Conservation (phyloP, 2,329 filamentous ascomycete species). For the Xylaria sp. region DNA sequence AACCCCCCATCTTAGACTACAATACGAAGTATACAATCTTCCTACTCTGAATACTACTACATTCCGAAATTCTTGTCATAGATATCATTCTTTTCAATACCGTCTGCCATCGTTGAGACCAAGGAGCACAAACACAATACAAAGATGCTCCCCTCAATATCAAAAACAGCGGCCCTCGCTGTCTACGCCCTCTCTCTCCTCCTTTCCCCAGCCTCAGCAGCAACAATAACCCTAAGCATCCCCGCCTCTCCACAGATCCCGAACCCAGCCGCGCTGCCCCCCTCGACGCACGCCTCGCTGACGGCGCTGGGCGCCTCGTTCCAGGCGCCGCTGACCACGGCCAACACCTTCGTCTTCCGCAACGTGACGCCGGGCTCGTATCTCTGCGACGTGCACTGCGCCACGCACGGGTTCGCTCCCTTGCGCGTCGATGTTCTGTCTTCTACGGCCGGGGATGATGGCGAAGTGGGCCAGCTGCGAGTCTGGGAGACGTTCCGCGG, state of each 20-base stretch:
- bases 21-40: too few species aligned
- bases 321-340: conserved; percentile 71
- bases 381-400: conserved; percentile 81
- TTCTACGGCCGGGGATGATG: too few species aligned
- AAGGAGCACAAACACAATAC: neutral
- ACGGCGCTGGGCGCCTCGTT: conserved; percentile 54
- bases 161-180: conserved; percentile 45
- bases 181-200: conserved; percentile 51
- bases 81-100: too few species aligned
- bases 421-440: conserved; percentile 78
- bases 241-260: conserved; percentile 54
- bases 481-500: conserved; percentile 89
- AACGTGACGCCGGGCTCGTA: conserved; percentile 80
- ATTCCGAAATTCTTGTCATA: too few species aligned
- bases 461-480: conserved; percentile 42
- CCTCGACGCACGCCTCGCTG: conserved; percentile 72
- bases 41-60: too few species aligned
- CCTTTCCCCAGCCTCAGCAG: conserved; percentile 42
- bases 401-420: conserved; percentile 79
- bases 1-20: conserved; percentile 15
- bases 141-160: conserved; percentile 27
- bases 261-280: conserved; percentile 66
- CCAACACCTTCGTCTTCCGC: conserved; percentile 79
- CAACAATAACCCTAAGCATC: conserved; percentile 60
- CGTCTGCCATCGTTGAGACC: too few species aligned